Base-by-base conservation (phyloP, 2,329 filamentous ascomycete genomes). In the Colletotrichum karsti region DNA sequence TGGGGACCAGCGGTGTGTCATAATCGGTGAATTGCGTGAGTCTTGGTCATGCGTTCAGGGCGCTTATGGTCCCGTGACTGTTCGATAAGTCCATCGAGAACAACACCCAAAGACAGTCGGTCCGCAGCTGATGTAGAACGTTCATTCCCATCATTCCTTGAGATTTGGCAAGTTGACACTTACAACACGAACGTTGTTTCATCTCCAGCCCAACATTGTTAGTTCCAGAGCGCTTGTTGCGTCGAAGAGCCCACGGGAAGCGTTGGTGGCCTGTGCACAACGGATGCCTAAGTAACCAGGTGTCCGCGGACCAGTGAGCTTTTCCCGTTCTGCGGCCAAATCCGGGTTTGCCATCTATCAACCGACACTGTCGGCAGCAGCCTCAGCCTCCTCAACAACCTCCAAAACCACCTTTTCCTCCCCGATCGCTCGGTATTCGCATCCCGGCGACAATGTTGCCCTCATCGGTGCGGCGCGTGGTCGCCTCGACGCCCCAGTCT, bases 381-480 rank as follows among this genome's bases (percentile, higher is more conserved):
- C 42, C 41, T 30, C 64, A 37, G 37, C 44, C 44, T 28, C 44
- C 53, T 44, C 53, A 57, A 42, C 42, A 41, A 28, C 62, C 41
- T 51, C 42, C 58, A 35, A 26, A 44, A 26, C 15, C 44, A 20
- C 55, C 26, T 22, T 53, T 35, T 48, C 56, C 44, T 37, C 56
- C 62, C 48, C 60, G 53, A 51, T 55, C 33, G 33, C 60, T 53
- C 41, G 69, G 69, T 54, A 13, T 53, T 41, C 67, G 72, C 72
- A 66, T 69, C 24, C 73, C 69, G 76, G 73, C 72, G 70, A 69
- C 74, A 63, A 81, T 74, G 86, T 76, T 89, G 76, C 85, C 85
- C 74, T 82, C 82, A 63, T 87, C 87, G 75, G 81, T 88, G 78
- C 85, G 87, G 77, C 86, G 87, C 74, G 83, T 86, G 69, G 84